Conservation (phyloP, 2,329 filamentous ascomycete genomes). For the Emergomyces orientalis region DNA sequence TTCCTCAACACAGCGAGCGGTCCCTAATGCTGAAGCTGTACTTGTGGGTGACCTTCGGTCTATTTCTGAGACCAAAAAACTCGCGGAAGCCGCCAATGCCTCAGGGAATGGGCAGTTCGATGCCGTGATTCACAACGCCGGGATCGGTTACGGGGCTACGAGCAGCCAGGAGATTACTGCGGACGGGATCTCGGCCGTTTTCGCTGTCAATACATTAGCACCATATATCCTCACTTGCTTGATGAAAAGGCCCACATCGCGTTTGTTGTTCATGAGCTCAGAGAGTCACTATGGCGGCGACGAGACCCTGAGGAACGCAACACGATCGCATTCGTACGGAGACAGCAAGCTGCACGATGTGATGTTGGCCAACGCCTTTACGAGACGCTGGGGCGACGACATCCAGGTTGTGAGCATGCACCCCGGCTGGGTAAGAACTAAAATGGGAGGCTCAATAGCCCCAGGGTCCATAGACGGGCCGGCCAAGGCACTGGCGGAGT, state of each 20-base stretch:
- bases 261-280: constrained; percentile 46
- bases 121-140: constrained; percentile 51
- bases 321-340: constrained; percentile 39
- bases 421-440: constrained; percentile 48
- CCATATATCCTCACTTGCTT: constrained; percentile 49
- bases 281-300: constrained; percentile 44
- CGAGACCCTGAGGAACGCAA: constrained; percentile 28
- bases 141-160: constrained; percentile 35
- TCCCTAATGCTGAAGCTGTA: constrained; percentile 43
- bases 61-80: constrained; percentile 41
- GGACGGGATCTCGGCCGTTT: constrained; percentile 42
- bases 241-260: constrained; percentile 39
- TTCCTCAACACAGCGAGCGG: constrained; percentile 38
- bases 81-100: constrained; percentile 44
- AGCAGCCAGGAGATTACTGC: constrained; percentile 32
- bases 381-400: constrained; percentile 37
- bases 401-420: constrained; percentile 42
- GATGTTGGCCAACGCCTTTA: constrained; percentile 48
- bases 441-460: constrained; percentile 44
- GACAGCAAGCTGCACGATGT: constrained; percentile 50
- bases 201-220: constrained; percentile 49
- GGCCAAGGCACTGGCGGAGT: constrained; percentile 41
- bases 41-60: constrained; percentile 47
- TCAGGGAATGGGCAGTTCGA: constrained; percentile 42
- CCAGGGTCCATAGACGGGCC: constrained; percentile 41